Conservation (phyloP, 2,329 filamentous ascomycete genomes). For the Calonectria pseudoreteaudii region DNA sequence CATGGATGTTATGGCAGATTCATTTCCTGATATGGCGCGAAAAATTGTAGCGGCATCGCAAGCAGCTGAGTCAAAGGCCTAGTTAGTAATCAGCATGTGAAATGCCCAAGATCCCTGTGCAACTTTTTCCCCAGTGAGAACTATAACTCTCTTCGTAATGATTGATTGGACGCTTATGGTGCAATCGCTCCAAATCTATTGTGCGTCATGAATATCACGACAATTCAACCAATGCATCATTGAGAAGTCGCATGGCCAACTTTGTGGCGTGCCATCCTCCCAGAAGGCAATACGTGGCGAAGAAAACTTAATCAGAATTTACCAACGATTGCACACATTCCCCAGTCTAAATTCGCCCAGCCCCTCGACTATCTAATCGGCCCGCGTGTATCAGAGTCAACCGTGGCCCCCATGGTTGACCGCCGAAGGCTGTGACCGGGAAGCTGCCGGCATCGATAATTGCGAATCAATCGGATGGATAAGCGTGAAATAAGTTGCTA, state of each 20-base stretch:
- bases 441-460: background rate
- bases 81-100: background rate
- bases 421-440: background rate
- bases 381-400: too few relatives aligned
- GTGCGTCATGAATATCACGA: too few relatives aligned
- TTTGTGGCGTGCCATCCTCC: too few relatives aligned
- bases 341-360: too few relatives aligned
- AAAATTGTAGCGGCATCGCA: slow-evolving; percentile 45
- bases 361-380: too few relatives aligned
- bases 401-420: too few relatives aligned
- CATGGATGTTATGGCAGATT: slow-evolving; percentile 63
- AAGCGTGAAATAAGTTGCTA: too few relatives aligned
- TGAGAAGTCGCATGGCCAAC: too few relatives aligned
- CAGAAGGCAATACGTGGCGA: too few relatives aligned
- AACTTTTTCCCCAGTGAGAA: rapidly evolving
- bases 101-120: background rate
- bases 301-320: too few relatives aligned
- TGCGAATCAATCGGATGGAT: background rate
- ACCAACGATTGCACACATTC: too few relatives aligned
- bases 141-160: background rate
- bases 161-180: background rate
- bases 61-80: background rate
- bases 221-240: too few relatives aligned
- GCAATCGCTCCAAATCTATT: background rate
- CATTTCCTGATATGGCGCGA: slow-evolving; percentile 61